Evolutionary conservation across 2,329 filamentous ascomycete species (phyloP).

Genomic region (Cercospora brassicicola): DNA sequence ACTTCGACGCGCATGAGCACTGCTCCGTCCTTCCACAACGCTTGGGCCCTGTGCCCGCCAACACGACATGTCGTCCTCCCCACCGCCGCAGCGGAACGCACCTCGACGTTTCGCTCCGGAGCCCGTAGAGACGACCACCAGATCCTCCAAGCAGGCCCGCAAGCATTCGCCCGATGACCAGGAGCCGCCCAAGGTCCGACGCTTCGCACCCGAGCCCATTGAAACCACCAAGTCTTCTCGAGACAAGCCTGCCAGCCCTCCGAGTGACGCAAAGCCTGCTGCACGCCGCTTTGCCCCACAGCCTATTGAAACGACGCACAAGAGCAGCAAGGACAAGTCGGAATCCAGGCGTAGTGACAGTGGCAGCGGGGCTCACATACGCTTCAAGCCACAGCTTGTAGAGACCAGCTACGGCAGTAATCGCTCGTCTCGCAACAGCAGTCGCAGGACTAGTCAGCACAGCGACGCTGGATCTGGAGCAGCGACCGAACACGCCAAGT

Average conservation of each 20-base stretch:
- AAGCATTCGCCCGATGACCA: conserved; percentile 12
- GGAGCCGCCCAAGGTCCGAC: conserved; percentile 39
- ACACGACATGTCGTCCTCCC: conserved; percentile 20
- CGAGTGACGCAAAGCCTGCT: conserved; percentile 20
- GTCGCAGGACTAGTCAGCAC: conserved; percentile 26
- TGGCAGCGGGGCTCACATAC: conserved; percentile 21
- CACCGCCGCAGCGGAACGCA: conserved; percentile 16
- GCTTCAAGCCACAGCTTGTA: conserved; percentile 39
- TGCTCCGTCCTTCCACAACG: conserved; percentile 17
- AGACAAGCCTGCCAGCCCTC: conserved; percentile 37
- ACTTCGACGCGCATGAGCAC: conserved; percentile 29
- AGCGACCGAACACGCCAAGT: conserved; percentile 15
- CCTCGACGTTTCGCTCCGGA: conserved; percentile 36
- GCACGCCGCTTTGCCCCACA: conserved; percentile 37
- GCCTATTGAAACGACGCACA: conserved; percentile 42
- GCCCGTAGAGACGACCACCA: conserved; percentile 29
- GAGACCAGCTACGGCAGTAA: conserved; percentile 37
- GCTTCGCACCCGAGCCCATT: conserved; percentile 68
- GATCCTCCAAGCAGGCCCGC: conserved; percentile 20
- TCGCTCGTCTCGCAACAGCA: conserved; percentile 22
- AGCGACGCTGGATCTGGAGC: conserved; percentile 19
- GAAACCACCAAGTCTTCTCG: conserved; percentile 64
- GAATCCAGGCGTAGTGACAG: conserved; percentile 13
- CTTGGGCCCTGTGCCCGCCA: conserved; percentile 24
- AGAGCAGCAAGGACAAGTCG: conserved; percentile 33